Conservation (phyloP, 1,139 yeast species). For the Diutina ranongensis region DNA sequence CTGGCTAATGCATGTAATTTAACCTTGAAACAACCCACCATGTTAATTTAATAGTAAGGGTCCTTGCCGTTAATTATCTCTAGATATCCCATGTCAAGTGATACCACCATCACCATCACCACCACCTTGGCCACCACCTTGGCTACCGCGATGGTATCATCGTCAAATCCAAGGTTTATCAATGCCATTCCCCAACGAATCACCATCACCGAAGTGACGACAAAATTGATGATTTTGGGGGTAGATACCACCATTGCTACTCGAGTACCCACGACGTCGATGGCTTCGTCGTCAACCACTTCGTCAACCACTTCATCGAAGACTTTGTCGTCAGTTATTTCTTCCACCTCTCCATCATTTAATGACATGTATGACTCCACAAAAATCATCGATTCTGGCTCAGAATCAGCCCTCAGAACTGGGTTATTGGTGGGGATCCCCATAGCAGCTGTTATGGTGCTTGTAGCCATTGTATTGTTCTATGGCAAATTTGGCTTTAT, state of each 20-base stretch:
- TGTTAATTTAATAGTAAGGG: too few species aligned
- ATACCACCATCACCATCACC: neutral
- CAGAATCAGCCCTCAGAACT: neutral
- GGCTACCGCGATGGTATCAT: neutral
- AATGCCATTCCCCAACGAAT: neutral
- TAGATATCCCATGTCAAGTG: too few species aligned
- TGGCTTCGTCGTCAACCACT: neutral
- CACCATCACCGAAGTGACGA: neutral
- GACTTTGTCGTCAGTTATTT: neutral
- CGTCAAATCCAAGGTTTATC: too few species aligned
- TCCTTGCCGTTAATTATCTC: too few species aligned
- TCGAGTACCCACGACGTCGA: neutral
- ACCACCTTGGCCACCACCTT: neutral
- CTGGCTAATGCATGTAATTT: neutral
- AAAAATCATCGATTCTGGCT: neutral
- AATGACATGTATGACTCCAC: neutral
- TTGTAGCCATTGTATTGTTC: neutral
- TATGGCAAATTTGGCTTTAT: neutral
- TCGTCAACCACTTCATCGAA: neutral
- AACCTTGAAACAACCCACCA: too few species aligned
- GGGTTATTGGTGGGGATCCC: neutral
- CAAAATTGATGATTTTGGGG: neutral
- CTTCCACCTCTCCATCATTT: too few species aligned
- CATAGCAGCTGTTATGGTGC: neutral
- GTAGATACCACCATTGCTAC: neutral